phyloP scores from a whole-genome alignment of 345 rosid genomes.

The Salix viminalis region DNA sequence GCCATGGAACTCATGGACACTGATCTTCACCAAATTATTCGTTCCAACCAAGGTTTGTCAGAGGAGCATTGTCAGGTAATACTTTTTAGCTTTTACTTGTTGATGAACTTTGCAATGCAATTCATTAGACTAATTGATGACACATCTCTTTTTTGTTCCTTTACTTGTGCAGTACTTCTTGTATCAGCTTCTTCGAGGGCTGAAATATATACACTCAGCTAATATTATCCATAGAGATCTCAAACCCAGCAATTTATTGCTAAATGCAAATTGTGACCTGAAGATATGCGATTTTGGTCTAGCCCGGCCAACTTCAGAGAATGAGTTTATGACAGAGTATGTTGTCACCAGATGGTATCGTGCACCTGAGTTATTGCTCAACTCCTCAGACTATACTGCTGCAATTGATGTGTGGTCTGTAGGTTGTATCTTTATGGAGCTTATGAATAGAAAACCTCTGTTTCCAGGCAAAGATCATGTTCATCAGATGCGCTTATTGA shows the following conservation, averaged over 20 bases:
- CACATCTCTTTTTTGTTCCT: background rate
- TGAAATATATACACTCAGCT: conserved; percentile 94
- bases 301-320: conserved; percentile 84
- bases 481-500: conserved; percentile 88
- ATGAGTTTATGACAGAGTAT: conserved; percentile 95
- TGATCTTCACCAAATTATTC: conserved; percentile 91
- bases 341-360: conserved; percentile 98
- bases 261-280: conserved; percentile 87
- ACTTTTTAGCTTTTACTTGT: background rate
- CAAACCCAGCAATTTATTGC: conserved; percentile 85
- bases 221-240: conserved; percentile 90
- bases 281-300: conserved; percentile 96
- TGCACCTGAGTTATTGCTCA: conserved; percentile 90
- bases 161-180: conserved; percentile 72
- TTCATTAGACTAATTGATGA: conserved; percentile 4
- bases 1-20: conserved; percentile 91
- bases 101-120: background rate
- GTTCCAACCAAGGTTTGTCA: conserved; percentile 78
- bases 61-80: conserved; percentile 97
- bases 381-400: conserved; percentile 83
- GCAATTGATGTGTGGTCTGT: conserved; percentile 99
- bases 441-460: conserved; percentile 84
- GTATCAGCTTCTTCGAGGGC: conserved; percentile 90
- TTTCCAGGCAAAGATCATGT: conserved; percentile 94
- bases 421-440: conserved; percentile 97